phyloP scores from a whole-genome alignment of 1,139 yeast genomes.

The Geotrichum candidum region DNA sequence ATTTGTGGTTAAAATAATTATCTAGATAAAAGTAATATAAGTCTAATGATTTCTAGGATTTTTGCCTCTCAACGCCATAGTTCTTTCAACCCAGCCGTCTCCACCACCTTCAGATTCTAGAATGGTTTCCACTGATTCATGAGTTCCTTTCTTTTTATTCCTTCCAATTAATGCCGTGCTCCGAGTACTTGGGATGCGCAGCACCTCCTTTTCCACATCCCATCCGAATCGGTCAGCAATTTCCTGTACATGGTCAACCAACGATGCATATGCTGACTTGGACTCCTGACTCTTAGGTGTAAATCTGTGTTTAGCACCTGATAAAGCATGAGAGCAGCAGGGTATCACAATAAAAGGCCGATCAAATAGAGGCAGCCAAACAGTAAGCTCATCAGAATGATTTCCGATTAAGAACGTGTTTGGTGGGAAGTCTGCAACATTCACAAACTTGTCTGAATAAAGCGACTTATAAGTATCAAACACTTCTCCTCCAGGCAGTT shows the following conservation, averaged over 20 bases:
- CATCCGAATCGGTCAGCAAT: slow-evolving; percentile 69
- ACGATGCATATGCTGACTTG: slow-evolving; percentile 68
- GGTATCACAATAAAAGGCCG: slow-evolving; percentile 89
- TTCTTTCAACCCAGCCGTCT: slow-evolving; percentile 76
- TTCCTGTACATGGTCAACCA: slow-evolving; percentile 78
- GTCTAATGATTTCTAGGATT: slow-evolving; percentile 37
- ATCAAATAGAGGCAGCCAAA: slow-evolving; percentile 89
- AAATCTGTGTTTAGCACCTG: slow-evolving; percentile 69
- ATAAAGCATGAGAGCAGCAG: slow-evolving; percentile 84
- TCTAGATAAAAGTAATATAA: background rate
- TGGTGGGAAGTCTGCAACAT: slow-evolving; percentile 58
- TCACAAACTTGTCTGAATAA: slow-evolving; percentile 53
- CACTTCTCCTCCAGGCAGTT: slow-evolving; percentile 3
- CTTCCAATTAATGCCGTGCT: slow-evolving; percentile 85
- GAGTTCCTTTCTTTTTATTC: slow-evolving; percentile 30
- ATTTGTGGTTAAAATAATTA: background rate
- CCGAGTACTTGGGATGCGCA: slow-evolving; percentile 90
- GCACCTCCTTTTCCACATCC: slow-evolving; percentile 77
- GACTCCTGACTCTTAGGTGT: slow-evolving; percentile 40
- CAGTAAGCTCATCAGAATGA: slow-evolving; percentile 91
- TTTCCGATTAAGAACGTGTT: slow-evolving; percentile 86
- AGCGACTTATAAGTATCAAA: slow-evolving; percentile 28
- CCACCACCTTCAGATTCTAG: slow-evolving; percentile 79
- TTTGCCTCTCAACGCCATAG: slow-evolving; percentile 25
- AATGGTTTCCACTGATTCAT: slow-evolving; percentile 39